Evolutionary conservation across 176 grass and related monocot genomes (phyloP).

Genomic region (Phoenix dactylifera): DNA sequence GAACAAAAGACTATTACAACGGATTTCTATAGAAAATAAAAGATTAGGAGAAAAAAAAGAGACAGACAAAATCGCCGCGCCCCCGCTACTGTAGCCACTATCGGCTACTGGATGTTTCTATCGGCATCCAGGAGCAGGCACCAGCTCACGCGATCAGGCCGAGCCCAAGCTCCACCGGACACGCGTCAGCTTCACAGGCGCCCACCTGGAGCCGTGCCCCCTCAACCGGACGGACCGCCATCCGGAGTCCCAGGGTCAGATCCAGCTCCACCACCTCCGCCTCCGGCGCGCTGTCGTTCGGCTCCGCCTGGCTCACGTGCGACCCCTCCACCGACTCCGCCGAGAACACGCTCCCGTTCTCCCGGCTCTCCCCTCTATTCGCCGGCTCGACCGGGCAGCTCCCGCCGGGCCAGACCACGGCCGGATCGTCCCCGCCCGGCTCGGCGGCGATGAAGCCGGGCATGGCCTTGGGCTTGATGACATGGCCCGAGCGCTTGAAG

Average conservation of each 20-base stretch:
- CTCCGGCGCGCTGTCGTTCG: constrained; percentile 1
- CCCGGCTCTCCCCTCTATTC: constrained; percentile 3
- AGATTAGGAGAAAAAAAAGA: no score
- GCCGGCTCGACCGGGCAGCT: constrained; percentile 14
- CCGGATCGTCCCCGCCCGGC: neutral
- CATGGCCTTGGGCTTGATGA: neutral
- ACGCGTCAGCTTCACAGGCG: no score
- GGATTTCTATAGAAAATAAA: no score
- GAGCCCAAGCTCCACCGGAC: no score
- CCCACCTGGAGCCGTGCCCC: no score
- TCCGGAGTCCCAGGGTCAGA: constrained; percentile 39
- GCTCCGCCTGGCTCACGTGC: constrained; percentile 48
- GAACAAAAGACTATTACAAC: no score
- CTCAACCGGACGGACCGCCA: no score
- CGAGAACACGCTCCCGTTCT: constrained; percentile 28
- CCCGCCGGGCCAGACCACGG: neutral
- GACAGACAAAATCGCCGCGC: no score
- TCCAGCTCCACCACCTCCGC: constrained; percentile 24
- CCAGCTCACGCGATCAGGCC: no score
- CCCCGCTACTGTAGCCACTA: no score
- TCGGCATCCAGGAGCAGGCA: no score
- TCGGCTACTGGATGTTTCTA: no score
- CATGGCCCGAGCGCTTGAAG: constrained; percentile 31
- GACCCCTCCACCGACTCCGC: constrained; percentile 36
- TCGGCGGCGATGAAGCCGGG: constrained; percentile 8